Conservation (phyloP, 768 basidiomycete species). For the Ephemerocybe angulata region DNA sequence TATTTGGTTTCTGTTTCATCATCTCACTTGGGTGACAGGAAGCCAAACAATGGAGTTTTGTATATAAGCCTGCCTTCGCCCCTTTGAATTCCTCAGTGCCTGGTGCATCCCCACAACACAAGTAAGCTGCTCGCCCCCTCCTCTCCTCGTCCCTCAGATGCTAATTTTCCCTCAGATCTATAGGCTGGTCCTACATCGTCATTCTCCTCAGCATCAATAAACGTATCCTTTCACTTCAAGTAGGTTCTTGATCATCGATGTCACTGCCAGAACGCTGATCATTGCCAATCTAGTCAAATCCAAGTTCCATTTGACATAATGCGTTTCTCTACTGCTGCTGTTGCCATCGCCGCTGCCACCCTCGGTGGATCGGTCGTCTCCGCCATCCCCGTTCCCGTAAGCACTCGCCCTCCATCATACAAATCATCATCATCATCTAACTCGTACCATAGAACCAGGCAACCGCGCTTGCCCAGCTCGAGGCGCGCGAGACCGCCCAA, state of each 20-base stretch:
- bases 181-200: constrained; percentile 6
- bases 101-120: constrained; percentile 3
- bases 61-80: neutral
- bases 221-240: neutral
- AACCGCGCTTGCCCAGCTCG: too few species aligned
- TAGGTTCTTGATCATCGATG: neutral
- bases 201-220: neutral
- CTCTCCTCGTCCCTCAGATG: neutral
- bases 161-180: neutral
- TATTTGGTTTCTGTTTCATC: neutral
- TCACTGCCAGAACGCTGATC: neutral
- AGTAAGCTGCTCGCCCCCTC: neutral
- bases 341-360: neutral
- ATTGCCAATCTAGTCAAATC: neutral
- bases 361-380: neutral
- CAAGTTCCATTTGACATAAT: neutral
- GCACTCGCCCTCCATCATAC: too few species aligned
- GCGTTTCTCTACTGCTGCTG: constrained; percentile 3
- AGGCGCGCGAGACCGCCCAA: too few species aligned
- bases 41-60: neutral
- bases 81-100: neutral
- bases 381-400: neutral
- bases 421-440: too few species aligned
- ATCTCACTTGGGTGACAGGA: neutral
- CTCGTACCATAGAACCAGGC: too few species aligned